Percentiles rank a stretch among this genome's conserved stretches.
Conservation (phyloP, 768 basidiomycete genomes). For the Xanthoconium purpureum region DNA sequence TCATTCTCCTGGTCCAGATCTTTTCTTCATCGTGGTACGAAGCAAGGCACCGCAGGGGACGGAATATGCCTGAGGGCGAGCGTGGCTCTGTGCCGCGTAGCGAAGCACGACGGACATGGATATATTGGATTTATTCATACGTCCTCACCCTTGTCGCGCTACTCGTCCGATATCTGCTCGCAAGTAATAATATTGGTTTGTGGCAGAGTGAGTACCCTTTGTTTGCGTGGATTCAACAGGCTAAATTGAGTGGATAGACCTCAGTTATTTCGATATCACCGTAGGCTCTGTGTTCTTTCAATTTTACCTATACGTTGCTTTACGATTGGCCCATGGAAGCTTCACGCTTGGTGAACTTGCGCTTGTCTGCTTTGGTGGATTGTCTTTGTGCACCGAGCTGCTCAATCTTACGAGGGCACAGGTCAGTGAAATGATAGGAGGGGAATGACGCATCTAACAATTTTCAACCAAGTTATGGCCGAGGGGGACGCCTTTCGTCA, state of each 20-base stretch:
- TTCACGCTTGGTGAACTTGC: slow-evolving; percentile 95
- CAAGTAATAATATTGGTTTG: slow-evolving; percentile 43
- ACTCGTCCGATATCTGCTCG: slow-evolving; percentile 47
- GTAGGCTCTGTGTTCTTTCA: slow-evolving; percentile 82
- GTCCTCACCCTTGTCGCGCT: slow-evolving; percentile 49
- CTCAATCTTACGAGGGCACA: slow-evolving; percentile 79
- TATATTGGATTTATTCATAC: slow-evolving; percentile 64
- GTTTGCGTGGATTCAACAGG: background rate
- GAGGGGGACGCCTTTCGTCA: slow-evolving; percentile 75
- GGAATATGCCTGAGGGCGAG: slow-evolving; percentile 58
- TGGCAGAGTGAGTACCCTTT: slow-evolving; percentile 63
- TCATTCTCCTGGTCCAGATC: slow-evolving; percentile 76
- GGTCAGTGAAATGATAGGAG: slow-evolving; percentile 43
- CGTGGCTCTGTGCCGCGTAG: slow-evolving; percentile 74
- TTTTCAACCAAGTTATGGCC: slow-evolving; percentile 64
- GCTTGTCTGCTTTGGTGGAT: slow-evolving; percentile 84
- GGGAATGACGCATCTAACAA: background rate
- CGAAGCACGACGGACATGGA: slow-evolving; percentile 58
- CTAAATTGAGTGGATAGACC: slow-evolving; percentile 46
- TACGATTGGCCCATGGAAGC: slow-evolving; percentile 88
- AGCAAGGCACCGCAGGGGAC: slow-evolving; percentile 41
- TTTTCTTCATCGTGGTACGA: slow-evolving; percentile 77
- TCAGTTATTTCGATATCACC: slow-evolving; percentile 72
- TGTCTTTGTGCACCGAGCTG: slow-evolving; percentile 81
- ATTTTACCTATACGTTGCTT: slow-evolving; percentile 82